These are phyloP conservation scores for Sicyos baderoa DNA, from an alignment of 306 rosid species.

Conservation along the genomic window DNA sequence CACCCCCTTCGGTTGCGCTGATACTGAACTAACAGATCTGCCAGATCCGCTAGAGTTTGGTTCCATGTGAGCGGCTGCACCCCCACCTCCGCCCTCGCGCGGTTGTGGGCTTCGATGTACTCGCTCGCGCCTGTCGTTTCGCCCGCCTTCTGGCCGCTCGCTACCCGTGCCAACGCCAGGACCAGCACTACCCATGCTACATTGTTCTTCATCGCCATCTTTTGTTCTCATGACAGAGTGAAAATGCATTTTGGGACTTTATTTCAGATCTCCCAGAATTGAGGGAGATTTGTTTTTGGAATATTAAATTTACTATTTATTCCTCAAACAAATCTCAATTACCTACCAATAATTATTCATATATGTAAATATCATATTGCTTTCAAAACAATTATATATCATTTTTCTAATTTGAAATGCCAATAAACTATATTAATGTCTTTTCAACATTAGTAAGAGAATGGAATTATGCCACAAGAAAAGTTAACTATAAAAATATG, in stretches of 20 bases:
- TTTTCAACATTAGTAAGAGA: too few species aligned
- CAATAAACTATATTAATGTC: too few species aligned
- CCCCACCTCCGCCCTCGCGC: constrained; percentile 63
- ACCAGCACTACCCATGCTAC: neutral
- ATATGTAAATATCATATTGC: too few species aligned
- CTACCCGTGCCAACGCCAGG: neutral
- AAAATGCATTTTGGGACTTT: neutral
- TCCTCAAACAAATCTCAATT: too few species aligned
- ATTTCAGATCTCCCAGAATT: neutral
- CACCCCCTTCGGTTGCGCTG: constrained; percentile 55
- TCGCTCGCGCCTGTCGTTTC: constrained; percentile 29
- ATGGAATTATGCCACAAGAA: too few species aligned
- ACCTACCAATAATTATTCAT: too few species aligned
- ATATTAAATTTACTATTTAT: too few species aligned
- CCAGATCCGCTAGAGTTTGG: constrained; percentile 43
- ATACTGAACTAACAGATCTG: constrained; percentile 44
- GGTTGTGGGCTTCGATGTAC: constrained; percentile 60
- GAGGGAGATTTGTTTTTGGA: too few species aligned
- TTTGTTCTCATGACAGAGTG: too few species aligned
- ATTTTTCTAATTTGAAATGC: too few species aligned
- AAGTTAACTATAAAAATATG: too few species aligned
- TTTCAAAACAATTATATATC: too few species aligned
- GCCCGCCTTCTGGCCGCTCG: neutral
- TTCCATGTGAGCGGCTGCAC: constrained; percentile 59
- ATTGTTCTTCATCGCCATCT: neutral